Percentiles rank a stretch among this genome's conserved stretches.
Evolutionary conservation across 2,329 filamentous ascomycete genomes (phyloP).

Genomic region (Aspergillus oerlinghausenensis): DNA sequence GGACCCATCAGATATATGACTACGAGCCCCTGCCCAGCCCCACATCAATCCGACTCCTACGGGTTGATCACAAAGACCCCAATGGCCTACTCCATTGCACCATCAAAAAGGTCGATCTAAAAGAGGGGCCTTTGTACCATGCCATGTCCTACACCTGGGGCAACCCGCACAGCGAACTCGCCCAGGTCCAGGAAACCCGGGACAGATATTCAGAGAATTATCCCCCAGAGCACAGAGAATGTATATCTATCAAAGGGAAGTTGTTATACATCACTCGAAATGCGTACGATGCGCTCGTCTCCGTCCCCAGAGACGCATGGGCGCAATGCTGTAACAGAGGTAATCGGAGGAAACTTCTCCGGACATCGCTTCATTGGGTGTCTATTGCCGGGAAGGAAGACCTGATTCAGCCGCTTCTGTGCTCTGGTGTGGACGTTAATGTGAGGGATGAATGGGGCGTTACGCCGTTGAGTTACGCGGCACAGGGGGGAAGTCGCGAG

Average conservation of each 20-base stretch:
- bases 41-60: conserved; percentile 4
- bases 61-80: not conserved
- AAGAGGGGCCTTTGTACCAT: not conserved
- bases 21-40: conserved; percentile 1
- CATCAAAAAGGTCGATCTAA: not conserved
- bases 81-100: not conserved
- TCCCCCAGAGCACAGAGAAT: not conserved
- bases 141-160: conserved; percentile 6
- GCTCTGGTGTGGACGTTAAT: not conserved
- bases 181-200: not conserved
- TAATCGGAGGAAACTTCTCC: not conserved
- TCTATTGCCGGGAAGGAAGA: not conserved
- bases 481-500: not conserved
- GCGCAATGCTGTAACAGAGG: not conserved
- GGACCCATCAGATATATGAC: not conserved
- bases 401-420: not conserved
- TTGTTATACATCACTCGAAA: not conserved
- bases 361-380: conserved; percentile 1
- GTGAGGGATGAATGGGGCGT: not conserved
- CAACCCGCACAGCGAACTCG: conserved; percentile 2
- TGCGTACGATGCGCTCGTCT: not conserved
- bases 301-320: not conserved
- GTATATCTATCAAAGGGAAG: not conserved
- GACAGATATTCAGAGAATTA: not conserved
- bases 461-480: conserved; percentile 1